These are phyloP conservation scores for Apiospora marii DNA, from an alignment of 2,329 filamentous ascomycete genomes.

Conservation along the genomic window DNA sequence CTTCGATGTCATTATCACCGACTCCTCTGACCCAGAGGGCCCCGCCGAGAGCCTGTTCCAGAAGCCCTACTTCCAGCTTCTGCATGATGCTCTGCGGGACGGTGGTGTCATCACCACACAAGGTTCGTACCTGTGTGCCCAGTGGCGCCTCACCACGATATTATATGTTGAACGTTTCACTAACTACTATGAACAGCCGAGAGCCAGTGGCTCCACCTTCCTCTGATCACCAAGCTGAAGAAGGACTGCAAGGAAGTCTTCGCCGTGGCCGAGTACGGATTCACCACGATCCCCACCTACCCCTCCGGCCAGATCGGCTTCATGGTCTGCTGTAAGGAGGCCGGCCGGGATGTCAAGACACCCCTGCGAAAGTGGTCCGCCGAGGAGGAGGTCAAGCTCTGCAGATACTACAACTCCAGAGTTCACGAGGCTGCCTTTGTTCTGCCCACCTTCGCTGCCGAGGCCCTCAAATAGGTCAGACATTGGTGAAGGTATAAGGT, in stretches of 20 bases:
- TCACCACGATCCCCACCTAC: constrained; percentile 99
- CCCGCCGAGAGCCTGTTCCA: constrained; percentile 97
- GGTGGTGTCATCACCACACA: constrained; percentile 99
- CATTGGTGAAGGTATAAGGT: not conserved
- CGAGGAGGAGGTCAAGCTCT: constrained; percentile 92
- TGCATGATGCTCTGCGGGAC: constrained; percentile 87
- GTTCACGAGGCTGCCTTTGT: constrained; percentile 96
- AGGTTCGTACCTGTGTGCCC: constrained; percentile 87
- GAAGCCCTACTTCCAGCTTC: constrained; percentile 97
- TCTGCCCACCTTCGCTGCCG: constrained; percentile 90
- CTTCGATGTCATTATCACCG: constrained; percentile 99
- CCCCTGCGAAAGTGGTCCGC: constrained; percentile 81
- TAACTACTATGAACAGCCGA: constrained; percentile 71
- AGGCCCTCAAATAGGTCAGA: constrained; percentile 66
- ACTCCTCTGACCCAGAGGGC: constrained; percentile 96
- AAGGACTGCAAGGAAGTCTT: constrained; percentile 97
- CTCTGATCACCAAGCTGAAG: constrained; percentile 93
- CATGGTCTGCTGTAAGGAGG: constrained; percentile 99
- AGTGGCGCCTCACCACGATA: constrained; percentile 27
- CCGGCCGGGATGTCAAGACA: constrained; percentile 81
- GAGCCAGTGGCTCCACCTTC: constrained; percentile 98
- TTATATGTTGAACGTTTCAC: not conserved
- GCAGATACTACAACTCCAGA: constrained; percentile 96
- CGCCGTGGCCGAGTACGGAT: constrained; percentile 96
- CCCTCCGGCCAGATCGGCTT: constrained; percentile 99